Evolutionary conservation across 345 rosid genomes (phyloP), one percentile per base, ranked within the genome.

Genomic region (Syzygium jambos): DNA sequence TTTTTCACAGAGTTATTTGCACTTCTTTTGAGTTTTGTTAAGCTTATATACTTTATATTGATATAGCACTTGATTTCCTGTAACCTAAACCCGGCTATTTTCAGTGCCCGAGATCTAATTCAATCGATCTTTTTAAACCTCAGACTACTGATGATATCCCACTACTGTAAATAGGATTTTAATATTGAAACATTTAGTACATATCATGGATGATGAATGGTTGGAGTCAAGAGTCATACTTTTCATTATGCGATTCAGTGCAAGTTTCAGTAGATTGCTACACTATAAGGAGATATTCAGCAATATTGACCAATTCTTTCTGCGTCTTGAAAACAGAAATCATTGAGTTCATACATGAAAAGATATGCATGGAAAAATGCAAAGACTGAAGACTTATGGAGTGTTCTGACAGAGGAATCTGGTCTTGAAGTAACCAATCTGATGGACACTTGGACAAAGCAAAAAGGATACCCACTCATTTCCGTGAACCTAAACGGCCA

Each of bases 371-470:
- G 92, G 91, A 88, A 86, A 65, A 92, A 92, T 86, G 85, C 91
- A 46, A 89, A 87, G 88, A 92, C 92, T 22, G 91, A 89, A 85
- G 92, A 91, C 82, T 87, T 90, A 5, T 92, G 93, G 93, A 86
- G 34, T 49, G 88, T 89, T 29, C 17, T 91, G 78, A 87, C 91
- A 4, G 92, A 89, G 57, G 93, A 86, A 88, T 89, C 90, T 17
- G 90, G 90, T 23, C 68, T 89, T 84, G 82, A 86, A 77, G 88
- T 91, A 29, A 87, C 87, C 78, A 85, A 80, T 17, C 82, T 90
- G 87, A 91, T 91, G 93, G 87, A 87, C 29, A 29, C 89, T 85
- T 91, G 94, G 94, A 91, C 92, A 80, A 93, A 93, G 92, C 89
- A 89, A 78, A 89, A 90, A 83, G 92, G 92, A 54, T 88, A 90